These are phyloP conservation scores for Boechera stricta DNA, from an alignment of 345 rosid genomes.

Conservation along the genomic window DNA sequence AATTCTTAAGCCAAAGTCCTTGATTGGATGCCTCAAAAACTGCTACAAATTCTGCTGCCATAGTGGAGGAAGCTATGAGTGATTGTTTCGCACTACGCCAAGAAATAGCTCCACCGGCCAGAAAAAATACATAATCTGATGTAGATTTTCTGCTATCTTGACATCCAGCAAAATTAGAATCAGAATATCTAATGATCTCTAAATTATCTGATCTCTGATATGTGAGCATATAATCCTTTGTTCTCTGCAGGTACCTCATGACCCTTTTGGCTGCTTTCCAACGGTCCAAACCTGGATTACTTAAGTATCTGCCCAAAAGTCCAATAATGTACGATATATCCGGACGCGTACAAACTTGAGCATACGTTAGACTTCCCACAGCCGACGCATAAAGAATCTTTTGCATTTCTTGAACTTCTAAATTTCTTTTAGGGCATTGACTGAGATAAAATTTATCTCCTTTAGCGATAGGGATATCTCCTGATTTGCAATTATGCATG, in stretches of 20 bases:
- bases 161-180: constrained; percentile 11
- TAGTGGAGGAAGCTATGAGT: too few species aligned
- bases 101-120: too few species aligned
- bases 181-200: constrained; percentile 5
- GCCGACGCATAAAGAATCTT: not conserved
- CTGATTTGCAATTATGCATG: too few species aligned
- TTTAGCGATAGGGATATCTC: not conserved
- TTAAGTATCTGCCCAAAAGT: not conserved
- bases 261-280: constrained; percentile 1
- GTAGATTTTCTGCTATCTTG: not conserved
- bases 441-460: not conserved
- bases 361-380: not conserved
- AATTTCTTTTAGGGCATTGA: not conserved
- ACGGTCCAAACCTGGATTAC: not conserved
- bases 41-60: too few species aligned
- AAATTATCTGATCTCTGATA: not conserved
- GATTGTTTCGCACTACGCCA: too few species aligned
- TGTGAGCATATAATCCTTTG: not conserved
- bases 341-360: constrained; percentile 6
- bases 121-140: not conserved
- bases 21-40: too few species aligned
- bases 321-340: not conserved
- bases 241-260: not conserved
- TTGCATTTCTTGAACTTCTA: not conserved
- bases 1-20: too few species aligned